These are phyloP conservation scores for Komagataella mondaviorum DNA, from an alignment of 805 yeast genomes.

Conservation along the genomic window DNA sequence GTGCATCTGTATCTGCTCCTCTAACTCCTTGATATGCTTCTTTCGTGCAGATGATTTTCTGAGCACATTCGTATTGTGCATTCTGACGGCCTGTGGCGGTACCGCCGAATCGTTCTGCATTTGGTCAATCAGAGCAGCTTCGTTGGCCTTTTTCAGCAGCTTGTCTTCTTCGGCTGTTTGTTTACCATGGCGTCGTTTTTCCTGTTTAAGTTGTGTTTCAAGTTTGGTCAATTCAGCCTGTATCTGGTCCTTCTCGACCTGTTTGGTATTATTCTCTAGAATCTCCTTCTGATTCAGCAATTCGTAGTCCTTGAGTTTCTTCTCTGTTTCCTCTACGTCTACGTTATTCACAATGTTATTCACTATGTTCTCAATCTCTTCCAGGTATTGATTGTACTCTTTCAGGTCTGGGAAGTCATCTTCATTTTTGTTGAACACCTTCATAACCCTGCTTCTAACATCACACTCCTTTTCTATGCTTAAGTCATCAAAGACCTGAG, in stretches of 20 bases:
- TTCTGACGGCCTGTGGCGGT: conserved; percentile 30
- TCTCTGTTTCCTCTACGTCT: conserved; percentile 58
- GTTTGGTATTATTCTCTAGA: conserved; percentile 59
- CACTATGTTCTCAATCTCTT: conserved; percentile 68
- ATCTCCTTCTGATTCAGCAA: conserved; percentile 64
- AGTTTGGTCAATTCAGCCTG: conserved; percentile 50
- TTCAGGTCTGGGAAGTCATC: conserved; percentile 52
- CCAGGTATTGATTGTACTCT: conserved; percentile 68
- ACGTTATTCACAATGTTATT: conserved; percentile 62
- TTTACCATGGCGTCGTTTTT: conserved; percentile 50
- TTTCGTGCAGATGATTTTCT: conserved; percentile 56
- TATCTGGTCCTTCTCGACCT: conserved; percentile 56
- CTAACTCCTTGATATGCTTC: conserved; percentile 33
- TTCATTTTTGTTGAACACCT: conserved; percentile 68
- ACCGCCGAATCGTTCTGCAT: conserved; percentile 31
- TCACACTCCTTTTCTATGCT: conserved; percentile 87
- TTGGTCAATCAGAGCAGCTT: conserved; percentile 39
- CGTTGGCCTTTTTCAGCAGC: conserved; percentile 10
- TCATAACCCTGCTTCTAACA: conserved; percentile 63
- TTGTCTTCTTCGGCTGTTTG: conserved; percentile 42
- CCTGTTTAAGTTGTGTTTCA: conserved; percentile 58
- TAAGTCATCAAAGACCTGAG: conserved; percentile 87
- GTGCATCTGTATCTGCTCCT: conserved; percentile 13
- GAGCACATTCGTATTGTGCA: conserved; percentile 36
- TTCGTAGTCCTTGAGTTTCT: conserved; percentile 54